A percentile compares a stretch with the other conserved stretches of the same genome.
Evolutionary conservation across 495 filamentous ascomycete genomes (phyloP).

Genomic region (Hamigera avellanea): DNA sequence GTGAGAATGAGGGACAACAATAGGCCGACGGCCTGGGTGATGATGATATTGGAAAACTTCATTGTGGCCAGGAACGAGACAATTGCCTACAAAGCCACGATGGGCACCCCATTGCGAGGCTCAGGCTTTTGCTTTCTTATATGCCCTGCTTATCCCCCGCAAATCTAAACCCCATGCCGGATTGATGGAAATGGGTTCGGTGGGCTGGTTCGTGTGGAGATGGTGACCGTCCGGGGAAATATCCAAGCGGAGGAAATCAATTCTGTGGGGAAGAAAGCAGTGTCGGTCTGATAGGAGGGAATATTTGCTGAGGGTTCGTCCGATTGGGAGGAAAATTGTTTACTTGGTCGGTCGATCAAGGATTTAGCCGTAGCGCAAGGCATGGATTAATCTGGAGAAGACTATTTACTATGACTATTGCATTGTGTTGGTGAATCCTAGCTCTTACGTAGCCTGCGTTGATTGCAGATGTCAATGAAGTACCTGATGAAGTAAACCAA

Average conservation of each 20-base stretch:
- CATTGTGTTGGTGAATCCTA: no score
- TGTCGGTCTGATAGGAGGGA: slow-evolving; percentile 34
- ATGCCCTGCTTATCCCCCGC: not conserved
- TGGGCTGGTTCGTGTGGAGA: not conserved
- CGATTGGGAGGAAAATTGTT: slow-evolving; percentile 29
- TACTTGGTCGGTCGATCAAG: no score
- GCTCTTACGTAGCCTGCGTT: no score
- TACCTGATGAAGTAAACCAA: no score
- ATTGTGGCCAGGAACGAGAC: slow-evolving; percentile 8
- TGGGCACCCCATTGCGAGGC: slow-evolving; percentile 3
- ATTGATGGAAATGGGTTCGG: not conserved
- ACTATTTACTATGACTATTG: no score
- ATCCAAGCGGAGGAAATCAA: not conserved
- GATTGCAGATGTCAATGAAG: no score
- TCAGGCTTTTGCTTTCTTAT: not conserved
- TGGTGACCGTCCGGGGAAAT: slow-evolving; percentile 6
- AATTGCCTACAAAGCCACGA: slow-evolving; percentile 3
- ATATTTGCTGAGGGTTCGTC: slow-evolving; percentile 11
- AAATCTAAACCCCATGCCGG: not conserved
- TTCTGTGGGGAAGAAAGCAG: not conserved
- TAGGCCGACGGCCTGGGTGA: slow-evolving; percentile 14
- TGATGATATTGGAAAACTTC: slow-evolving; percentile 21
- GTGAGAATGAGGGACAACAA: slow-evolving; percentile 13
- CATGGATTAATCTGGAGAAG: no score
- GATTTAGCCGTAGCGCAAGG: no score